These are phyloP conservation scores for Scleromitrula shiraiana DNA, from an alignment of 2,329 filamentous ascomycete genomes.

Conservation along the genomic window DNA sequence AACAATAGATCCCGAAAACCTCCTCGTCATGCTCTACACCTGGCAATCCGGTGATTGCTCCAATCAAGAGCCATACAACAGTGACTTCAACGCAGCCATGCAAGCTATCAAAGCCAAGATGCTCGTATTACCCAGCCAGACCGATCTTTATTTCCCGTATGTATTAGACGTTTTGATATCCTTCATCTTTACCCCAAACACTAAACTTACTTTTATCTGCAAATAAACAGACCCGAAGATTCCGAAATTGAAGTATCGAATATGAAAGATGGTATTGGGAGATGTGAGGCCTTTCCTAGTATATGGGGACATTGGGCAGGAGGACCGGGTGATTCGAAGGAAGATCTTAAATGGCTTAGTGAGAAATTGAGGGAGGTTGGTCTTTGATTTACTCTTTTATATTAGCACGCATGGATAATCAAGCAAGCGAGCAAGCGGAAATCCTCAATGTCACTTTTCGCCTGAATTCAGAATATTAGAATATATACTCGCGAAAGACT, in stretches of 20 bases:
- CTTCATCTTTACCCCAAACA: not conserved
- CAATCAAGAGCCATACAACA: slow-evolving; percentile 58
- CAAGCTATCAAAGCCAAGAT: slow-evolving; percentile 62
- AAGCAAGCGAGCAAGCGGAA: not conserved
- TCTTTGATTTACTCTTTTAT: slow-evolving; percentile 7
- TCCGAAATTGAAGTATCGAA: slow-evolving; percentile 63
- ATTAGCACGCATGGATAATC: not conserved
- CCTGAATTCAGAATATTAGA: not conserved
- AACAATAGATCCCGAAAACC: slow-evolving; percentile 59
- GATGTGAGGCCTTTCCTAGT: slow-evolving; percentile 45
- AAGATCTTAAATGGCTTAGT: slow-evolving; percentile 67
- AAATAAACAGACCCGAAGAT: slow-evolving; percentile 57
- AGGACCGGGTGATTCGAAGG: slow-evolving; percentile 61
- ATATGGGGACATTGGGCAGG: slow-evolving; percentile 63
- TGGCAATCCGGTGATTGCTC: slow-evolving; percentile 72
- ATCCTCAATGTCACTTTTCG: too few species aligned
- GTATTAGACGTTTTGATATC: slow-evolving; percentile 20
- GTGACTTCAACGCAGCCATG: slow-evolving; percentile 58
- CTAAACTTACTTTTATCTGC: not conserved
- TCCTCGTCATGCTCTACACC: slow-evolving; percentile 67
- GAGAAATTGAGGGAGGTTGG: slow-evolving; percentile 30
- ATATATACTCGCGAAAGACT: too few species aligned
- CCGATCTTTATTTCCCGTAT: slow-evolving; percentile 72
- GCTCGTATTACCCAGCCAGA: slow-evolving; percentile 62
- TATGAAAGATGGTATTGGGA: slow-evolving; percentile 51